Evolutionary conservation across 2,329 filamentous ascomycete genomes (phyloP).

Genomic region (Zasmidium cellare): DNA sequence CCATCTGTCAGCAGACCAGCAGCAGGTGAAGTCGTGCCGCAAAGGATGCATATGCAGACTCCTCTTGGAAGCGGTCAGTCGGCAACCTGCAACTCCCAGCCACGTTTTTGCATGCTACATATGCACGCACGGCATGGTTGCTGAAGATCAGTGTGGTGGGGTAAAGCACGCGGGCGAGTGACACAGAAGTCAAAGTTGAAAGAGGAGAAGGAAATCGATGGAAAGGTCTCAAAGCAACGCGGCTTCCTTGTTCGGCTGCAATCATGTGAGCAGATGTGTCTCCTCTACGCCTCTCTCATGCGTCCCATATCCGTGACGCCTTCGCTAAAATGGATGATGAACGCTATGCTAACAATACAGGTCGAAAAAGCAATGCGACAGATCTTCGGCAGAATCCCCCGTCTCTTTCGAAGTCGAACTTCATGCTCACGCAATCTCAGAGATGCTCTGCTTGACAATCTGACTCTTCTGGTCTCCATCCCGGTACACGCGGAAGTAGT

Average conservation of each 20-base stretch:
- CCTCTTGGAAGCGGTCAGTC: background rate
- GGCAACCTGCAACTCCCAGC: background rate
- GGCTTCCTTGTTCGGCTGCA: background rate
- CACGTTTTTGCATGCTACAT: background rate
- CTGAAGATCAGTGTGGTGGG: background rate
- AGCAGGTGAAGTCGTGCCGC: too few species aligned
- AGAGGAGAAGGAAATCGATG: background rate
- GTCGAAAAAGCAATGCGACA: background rate
- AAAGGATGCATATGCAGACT: too few species aligned
- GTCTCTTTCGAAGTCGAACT: background rate
- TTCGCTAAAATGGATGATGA: background rate
- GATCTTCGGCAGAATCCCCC: background rate
- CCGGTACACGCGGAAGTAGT: conserved; percentile 83
- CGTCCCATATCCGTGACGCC: background rate
- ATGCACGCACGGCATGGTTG: background rate
- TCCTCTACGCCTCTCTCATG: background rate
- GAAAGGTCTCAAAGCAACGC: background rate
- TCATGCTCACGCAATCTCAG: conserved; percentile 15
- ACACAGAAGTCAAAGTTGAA: background rate
- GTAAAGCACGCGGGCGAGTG: background rate
- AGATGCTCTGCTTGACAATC: conserved; percentile 65
- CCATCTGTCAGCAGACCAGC: background rate
- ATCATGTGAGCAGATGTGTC: background rate
- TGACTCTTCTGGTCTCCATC: conserved; percentile 84
- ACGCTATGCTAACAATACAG: background rate